Evolutionary conservation across 148 eudicot species (phyloP), one percentile per base, ranked within the genome.

Genomic region (Amaranthus palmeri): DNA sequence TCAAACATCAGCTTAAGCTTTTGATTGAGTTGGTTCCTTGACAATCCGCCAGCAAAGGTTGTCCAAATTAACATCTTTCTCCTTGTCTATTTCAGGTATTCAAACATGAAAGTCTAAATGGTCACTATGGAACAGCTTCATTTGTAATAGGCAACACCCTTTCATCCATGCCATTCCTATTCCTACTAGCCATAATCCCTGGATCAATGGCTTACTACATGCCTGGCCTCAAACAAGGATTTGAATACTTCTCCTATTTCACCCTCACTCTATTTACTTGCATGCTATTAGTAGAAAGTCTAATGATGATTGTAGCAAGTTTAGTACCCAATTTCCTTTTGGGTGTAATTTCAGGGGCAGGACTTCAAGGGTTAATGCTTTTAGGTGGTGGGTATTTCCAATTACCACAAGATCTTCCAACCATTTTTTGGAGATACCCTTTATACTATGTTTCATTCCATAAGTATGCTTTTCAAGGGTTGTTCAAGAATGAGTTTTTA

Each of bases 301-400:
- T 82, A 9, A 88, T 86, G 90, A 88, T 88, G 92, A 72, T 86
- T 5, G 84, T 88, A 1, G 88, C 90, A 10, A 83, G 85, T 54
- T 10, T 85, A 1, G 84, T 88, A 3, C 84, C 92, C 0, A 77
- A 83, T 54, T 86, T 62, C 51, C 84, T 88, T 0, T 82, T 79
- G 72, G 90, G 92, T 3, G 81, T 88, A 41, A 81, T 86, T 14
- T 43, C 61, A 0, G 90, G 90, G 5, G 81, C 90, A 7, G 90
- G 88, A 60, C 74, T 88, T 4, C 88, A 84, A 62, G 67, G 67
- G 0, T 62, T 44, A 14, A 62, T 62, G 67, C 13, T 43, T 11
- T 14, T 62, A 62, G 67, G 61, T 0, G 67, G 49, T 5, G 67
- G 67, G n/a, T 5, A 43, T 13, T 62, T 62, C 10, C 49, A 25